Evolutionary conservation across 1,139 yeast species (phyloP), one percentile per base, ranked within the genome.

Genomic region (Geotrichum cucujoidarum): DNA sequence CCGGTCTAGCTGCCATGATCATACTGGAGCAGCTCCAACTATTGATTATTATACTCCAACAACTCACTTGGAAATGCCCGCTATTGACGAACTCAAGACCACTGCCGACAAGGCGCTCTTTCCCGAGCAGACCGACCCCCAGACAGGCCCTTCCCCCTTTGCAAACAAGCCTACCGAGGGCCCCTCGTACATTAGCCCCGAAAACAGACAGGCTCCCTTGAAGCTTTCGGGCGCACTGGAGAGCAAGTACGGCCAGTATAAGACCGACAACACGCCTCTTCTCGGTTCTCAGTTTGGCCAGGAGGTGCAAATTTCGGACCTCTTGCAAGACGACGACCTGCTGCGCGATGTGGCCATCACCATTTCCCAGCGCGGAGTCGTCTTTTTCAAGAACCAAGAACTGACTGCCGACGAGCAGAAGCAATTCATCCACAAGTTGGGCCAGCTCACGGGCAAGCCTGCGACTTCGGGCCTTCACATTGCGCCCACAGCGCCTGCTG

Each of bases 381-480:
- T 80, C 27, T 76, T 81, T 13, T 82, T 82, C 67, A 73, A 85
- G 62, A 73, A 78, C 56, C 89, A 82, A 63, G 74, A 76, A 50
- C 81, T 83, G 55, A 74, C 80, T 52, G 75, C 76, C 43, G 68
- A 69, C 31, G 65, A 77, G 52, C 80, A 76, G 61, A 70, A 72
- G 58, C 68, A 73, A 16, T 76, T 75, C 60, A 83, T 78, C 14
- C 67, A 68, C 48, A 74, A 80, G 57, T 80, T 73, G 54, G 88
- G 88, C 16, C 76, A 78, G 18, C 68, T 80, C 47, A 86, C 82
- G 60, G 76, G 81, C 41, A 87, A 83, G 61, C 86, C 87, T 18
- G 73, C 72, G 48, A 76, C 83, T 5, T 75, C 83, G 13, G 85
- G 86, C 17, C 77, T 84, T 4, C 89, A 63, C 49, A 60, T 62